Evolutionary conservation across 2,329 filamentous ascomycete species (phyloP), one percentile per base, ranked within the genome.

Genomic region (Herpomyces periplanetae): DNA sequence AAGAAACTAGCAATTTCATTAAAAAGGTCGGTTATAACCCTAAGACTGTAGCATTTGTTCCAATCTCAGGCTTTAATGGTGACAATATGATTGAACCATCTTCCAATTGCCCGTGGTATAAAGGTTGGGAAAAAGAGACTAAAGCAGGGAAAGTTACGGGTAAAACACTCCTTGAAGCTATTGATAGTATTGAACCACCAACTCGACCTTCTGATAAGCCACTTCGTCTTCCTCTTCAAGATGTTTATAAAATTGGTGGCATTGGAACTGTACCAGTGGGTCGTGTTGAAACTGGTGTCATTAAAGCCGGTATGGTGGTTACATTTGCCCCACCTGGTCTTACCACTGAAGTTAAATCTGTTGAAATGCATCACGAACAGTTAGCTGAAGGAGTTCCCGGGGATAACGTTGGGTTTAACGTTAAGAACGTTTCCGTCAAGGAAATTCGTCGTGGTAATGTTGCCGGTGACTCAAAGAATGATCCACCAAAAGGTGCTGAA

Each of bases 351-450:
- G 80, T 91, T 61, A 96, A 96, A 71, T 91, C 75, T 48, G 80
- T 96, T 40, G 80, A 96, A 58, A 96, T 96, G 80, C 75, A 88
- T 62, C 75, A 91, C 71, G 69, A 88, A 58, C 73, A 88, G 64
- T 73, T 96, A 35, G 27, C 44, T 31, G 63, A 87, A 59, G 80
- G 80, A 66, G 41, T 66, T 32, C 80, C 80, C 41, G 80, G 80
- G 62, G 80, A 96, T 68, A 96, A 96, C 58, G 80, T 96, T 46
- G 80, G 80, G 39, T 96, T 96, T 73, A 96, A 96, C 68, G 75
- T 96, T 53, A 96, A 96, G 73, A 96, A 96, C 80, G 80, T 96
- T 40, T 91, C 80, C 48, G 80, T 96, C 53, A 96, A 96, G 73
- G 80, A 96, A 47, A 87, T 96, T 43, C 80, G 80, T 51, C 80